phyloP scores from a whole-genome alignment of 176 grass and related monocot species.

The Themeda triandra region DNA sequence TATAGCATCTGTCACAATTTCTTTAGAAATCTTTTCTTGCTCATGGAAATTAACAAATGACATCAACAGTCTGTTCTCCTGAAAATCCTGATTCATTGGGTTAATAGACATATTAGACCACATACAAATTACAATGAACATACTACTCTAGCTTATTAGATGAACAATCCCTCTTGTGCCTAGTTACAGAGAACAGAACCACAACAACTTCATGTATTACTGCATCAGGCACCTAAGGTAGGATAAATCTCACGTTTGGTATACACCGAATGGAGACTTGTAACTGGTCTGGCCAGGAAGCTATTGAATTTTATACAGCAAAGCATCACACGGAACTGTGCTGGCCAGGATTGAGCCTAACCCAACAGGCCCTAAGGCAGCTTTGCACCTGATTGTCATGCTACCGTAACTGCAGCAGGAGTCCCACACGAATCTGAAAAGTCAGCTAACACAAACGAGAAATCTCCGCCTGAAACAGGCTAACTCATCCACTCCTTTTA shows the following conservation, averaged over 20 bases:
- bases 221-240: background rate
- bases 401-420: background rate
- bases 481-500: background rate
- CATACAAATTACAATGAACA: background rate
- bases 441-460: background rate
- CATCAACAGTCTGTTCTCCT: slow-evolving; percentile 53
- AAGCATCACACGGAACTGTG: too few species aligned
- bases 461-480: background rate
- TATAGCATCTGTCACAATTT: slow-evolving; percentile 54
- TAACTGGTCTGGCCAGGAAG: too few species aligned
- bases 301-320: too few species aligned
- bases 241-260: too few species aligned
- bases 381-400: background rate
- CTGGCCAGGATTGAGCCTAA: too few species aligned
- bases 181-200: background rate
- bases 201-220: background rate
- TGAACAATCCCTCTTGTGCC: background rate
- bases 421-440: background rate
- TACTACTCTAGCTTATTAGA: background rate
- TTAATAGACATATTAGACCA: background rate
- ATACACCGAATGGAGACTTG: too few species aligned
- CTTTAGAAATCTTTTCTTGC: slow-evolving; percentile 60
- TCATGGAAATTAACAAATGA: slow-evolving; percentile 77
- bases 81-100: slow-evolving; percentile 55
- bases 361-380: background rate